Conservation (phyloP, 352 stramenopile genomes). For the Pythium apleroticum region DNA sequence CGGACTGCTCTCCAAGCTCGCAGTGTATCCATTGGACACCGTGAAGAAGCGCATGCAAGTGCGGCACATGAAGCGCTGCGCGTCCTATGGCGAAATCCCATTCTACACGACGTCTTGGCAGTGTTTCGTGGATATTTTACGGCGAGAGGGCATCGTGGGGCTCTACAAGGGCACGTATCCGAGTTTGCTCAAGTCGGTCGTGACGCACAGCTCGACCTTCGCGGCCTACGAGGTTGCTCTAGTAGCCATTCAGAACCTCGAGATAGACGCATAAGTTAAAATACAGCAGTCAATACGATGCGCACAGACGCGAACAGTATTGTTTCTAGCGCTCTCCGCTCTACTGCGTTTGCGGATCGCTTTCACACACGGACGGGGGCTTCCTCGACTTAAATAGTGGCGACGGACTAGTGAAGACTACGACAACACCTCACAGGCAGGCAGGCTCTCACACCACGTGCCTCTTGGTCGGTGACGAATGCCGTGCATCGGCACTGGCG, state of each 20-base stretch:
- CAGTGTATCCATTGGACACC: conserved; percentile 94
- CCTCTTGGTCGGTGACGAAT: conserved; percentile 8
- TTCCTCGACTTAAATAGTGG: conserved; percentile 23
- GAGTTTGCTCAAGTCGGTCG: conserved; percentile 78
- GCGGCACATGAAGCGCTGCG: conserved; percentile 61
- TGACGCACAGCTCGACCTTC: conserved; percentile 79
- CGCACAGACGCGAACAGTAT: not conserved
- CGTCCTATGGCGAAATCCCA: conserved; percentile 66
- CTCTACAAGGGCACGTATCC: conserved; percentile 81
- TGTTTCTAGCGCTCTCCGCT: conserved; percentile 1
- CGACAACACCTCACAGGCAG: not conserved
- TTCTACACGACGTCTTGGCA: conserved; percentile 60
- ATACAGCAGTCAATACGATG: not conserved
- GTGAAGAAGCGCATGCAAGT: conserved; percentile 96
- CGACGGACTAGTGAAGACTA: conserved; percentile 8
- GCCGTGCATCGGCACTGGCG: not conserved
- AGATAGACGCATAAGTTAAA: not conserved
- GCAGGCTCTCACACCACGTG: conserved; percentile 5
- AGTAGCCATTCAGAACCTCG: conserved; percentile 27
- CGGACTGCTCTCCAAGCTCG: conserved; percentile 90
- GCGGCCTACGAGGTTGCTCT: conserved; percentile 72
- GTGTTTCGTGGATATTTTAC: conserved; percentile 62
- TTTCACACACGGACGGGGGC: not conserved
- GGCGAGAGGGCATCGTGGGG: conserved; percentile 57
- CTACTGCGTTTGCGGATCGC: not conserved